Percentiles rank a stretch among this genome's conserved stretches.
These are phyloP conservation scores for Boletellus ananiceps DNA, from an alignment of 768 basidiomycete genomes.

Conservation along the genomic window DNA sequence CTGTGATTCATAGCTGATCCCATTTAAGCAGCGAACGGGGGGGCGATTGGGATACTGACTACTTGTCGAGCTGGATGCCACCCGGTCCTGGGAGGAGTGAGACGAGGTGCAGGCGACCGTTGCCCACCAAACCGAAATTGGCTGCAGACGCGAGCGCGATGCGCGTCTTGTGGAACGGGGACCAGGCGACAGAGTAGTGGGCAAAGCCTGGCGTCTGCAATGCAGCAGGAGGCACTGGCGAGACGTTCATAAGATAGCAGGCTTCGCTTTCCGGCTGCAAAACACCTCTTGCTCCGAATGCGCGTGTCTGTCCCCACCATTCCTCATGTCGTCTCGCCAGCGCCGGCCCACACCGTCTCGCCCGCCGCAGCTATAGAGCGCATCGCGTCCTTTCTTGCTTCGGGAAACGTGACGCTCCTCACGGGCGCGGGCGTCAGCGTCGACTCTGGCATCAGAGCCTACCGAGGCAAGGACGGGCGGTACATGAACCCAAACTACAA, in stretches of 20 bases:
- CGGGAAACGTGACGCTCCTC: slow-evolving; percentile 69
- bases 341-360: slow-evolving; percentile 36
- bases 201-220: slow-evolving; percentile 79
- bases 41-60: slow-evolving; percentile 43
- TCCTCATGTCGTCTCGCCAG: slow-evolving; percentile 47
- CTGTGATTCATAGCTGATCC: slow-evolving; percentile 75
- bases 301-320: slow-evolving; percentile 76
- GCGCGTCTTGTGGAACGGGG: slow-evolving; percentile 73
- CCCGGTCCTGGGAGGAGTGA: slow-evolving; percentile 48
- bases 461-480: slow-evolving; percentile 78
- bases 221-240: slow-evolving; percentile 34
- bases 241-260: slow-evolving; percentile 4
- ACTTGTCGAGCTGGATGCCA: slow-evolving; percentile 58
- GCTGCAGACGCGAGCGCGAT: slow-evolving; percentile 80
- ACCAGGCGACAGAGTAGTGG: slow-evolving; percentile 79
- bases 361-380: slow-evolving; percentile 53
- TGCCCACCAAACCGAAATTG: slow-evolving; percentile 94
- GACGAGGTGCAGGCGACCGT: slow-evolving; percentile 78
- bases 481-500: slow-evolving; percentile 91
- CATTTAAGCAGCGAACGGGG: slow-evolving; percentile 4
- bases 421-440: slow-evolving; percentile 95
- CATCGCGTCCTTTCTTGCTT: slow-evolving; percentile 58
- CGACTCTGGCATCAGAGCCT: slow-evolving; percentile 94
- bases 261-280: not conserved
- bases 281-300: slow-evolving; percentile 38